phyloP scores from a whole-genome alignment of 208 protist species.

The Leishmania gerbilli region DNA sequence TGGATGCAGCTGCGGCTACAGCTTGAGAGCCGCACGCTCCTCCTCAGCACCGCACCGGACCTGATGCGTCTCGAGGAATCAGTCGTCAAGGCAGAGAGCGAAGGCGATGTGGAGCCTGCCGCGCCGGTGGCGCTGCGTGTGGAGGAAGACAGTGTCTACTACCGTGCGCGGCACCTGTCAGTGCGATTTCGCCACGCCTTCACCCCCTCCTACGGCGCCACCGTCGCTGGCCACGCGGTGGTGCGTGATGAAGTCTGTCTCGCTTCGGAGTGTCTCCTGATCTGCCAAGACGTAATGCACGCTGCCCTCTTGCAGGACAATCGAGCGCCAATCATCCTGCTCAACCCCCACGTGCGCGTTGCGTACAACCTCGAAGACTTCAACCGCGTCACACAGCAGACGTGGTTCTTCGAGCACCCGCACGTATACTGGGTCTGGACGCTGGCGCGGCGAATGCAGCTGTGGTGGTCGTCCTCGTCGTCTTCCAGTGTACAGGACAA shows the following conservation, averaged over 20 bases:
- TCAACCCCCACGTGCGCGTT: conserved; percentile 73
- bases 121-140: background rate
- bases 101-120: background rate
- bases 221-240: conserved; percentile 9
- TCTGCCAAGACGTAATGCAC: conserved; percentile 70
- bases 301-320: conserved; percentile 41
- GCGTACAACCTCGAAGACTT: conserved; percentile 64
- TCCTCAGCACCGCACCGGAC: background rate
- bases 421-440: conserved; percentile 31
- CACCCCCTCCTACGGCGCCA: conserved; percentile 57
- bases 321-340: conserved; percentile 57
- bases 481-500: background rate
- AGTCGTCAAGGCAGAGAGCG: background rate
- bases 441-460: conserved; percentile 21
- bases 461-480: conserved; percentile 15
- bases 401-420: conserved; percentile 33
- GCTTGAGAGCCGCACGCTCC: background rate
- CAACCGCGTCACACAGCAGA: conserved; percentile 26
- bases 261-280: conserved; percentile 71
- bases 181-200: conserved; percentile 63
- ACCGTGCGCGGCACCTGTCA: conserved; percentile 30
- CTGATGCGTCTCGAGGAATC: background rate
- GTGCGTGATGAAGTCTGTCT: conserved; percentile 54
- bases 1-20: conserved; percentile 4
- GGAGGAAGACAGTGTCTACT: conserved; percentile 36